These are phyloP conservation scores for Trametes cinnabarina DNA, from an alignment of 768 basidiomycete species.

Conservation along the genomic window DNA sequence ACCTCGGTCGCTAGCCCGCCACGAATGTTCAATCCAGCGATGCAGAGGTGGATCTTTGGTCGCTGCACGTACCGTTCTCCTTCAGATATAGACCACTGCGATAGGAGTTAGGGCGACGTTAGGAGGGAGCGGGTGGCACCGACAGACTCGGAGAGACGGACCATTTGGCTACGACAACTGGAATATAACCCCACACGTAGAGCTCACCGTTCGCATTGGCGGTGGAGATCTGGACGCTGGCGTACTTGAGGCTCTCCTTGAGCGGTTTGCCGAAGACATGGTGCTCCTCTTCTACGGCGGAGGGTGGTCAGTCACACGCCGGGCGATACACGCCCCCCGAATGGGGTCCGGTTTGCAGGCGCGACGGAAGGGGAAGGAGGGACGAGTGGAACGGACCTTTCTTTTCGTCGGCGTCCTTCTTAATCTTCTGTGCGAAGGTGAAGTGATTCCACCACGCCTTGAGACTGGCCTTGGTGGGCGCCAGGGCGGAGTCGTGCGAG, in stretches of 20 bases:
- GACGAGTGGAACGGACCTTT: slow-evolving; percentile 37
- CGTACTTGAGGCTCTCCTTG: slow-evolving; percentile 78
- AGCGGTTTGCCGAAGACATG: slow-evolving; percentile 85
- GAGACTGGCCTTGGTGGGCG: slow-evolving; percentile 36
- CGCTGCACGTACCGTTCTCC: slow-evolving; percentile 66
- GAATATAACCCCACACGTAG: slow-evolving; percentile 92
- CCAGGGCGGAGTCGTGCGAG: slow-evolving; percentile 9
- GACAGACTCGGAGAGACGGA: slow-evolving; percentile 37
- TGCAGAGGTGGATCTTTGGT: not conserved
- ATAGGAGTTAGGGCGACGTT: slow-evolving; percentile 14
- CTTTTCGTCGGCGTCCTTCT: slow-evolving; percentile 49
- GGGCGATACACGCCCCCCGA: not conserved
- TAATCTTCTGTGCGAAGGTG: slow-evolving; percentile 58
- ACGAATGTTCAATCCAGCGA: not conserved
- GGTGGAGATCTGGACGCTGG: slow-evolving; percentile 92
- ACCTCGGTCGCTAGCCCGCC: slow-evolving; percentile 73
- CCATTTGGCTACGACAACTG: slow-evolving; percentile 98
- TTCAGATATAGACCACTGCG: slow-evolving; percentile 89
- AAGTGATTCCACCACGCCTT: slow-evolving; percentile 86
- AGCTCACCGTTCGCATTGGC: slow-evolving; percentile 78
- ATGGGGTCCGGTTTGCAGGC: not conserved
- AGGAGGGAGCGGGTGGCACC: slow-evolving; percentile 2
- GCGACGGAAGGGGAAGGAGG: not conserved
- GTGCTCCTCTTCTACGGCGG: slow-evolving; percentile 35
- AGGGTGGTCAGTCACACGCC: slow-evolving; percentile 16